Evolutionary conservation across 169 alveolate genomes (phyloP).

Genomic region (Plasmodium relictum): DNA sequence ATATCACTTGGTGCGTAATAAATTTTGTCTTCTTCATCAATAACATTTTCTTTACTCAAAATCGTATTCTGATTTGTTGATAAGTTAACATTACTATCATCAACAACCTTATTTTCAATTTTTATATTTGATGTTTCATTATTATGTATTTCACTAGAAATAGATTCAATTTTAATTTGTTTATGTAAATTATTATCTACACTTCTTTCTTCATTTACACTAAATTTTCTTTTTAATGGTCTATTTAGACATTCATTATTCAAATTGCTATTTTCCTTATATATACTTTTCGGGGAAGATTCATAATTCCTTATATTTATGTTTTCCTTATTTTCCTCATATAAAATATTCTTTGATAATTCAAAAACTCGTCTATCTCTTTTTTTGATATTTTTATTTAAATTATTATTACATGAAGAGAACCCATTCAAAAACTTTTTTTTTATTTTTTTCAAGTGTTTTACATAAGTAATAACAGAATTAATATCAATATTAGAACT

Average conservation of each 20-base stretch:
- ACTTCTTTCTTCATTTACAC: neutral
- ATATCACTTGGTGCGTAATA: conserved; percentile 54
- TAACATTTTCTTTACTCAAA: neutral
- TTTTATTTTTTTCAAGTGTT: neutral
- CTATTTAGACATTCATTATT: conserved; percentile 1
- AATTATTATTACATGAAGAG: neutral
- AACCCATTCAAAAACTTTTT: neutral
- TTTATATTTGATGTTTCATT: neutral
- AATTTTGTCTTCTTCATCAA: conserved; percentile 27
- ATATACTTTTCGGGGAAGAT: neutral
- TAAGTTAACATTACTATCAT: neutral
- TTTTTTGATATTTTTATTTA: neutral
- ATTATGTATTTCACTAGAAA: conserved; percentile 1
- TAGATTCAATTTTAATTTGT: conserved; percentile 24
- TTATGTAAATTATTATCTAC: neutral
- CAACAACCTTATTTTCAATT: neutral
- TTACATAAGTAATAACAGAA: conserved; percentile 20
- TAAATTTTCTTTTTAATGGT: conserved; percentile 32
- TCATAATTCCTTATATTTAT: no score
- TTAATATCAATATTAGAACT: conserved; percentile 25
- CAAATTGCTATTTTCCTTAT: neutral
- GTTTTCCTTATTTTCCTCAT: no score
- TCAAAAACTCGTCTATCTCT: neutral
- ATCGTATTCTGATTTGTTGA: neutral
- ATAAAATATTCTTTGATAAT: neutral